phyloP scores from a whole-genome alignment of 805 yeast genomes.

The Barnettozyma sucrosica region DNA sequence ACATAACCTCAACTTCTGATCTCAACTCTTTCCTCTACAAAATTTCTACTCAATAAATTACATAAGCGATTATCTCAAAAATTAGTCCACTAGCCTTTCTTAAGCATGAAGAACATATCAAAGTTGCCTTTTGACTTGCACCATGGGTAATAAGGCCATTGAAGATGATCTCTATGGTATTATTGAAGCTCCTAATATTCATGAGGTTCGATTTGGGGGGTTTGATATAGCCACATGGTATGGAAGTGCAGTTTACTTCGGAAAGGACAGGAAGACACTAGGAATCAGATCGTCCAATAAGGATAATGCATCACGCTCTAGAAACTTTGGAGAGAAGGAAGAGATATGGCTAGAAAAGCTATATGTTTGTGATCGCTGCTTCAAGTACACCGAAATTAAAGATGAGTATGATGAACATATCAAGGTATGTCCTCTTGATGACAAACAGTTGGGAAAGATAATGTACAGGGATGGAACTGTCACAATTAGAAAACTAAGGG shows the following conservation, averaged over 20 bases:
- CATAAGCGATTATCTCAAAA: neutral
- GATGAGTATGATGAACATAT: slow-evolving; percentile 46
- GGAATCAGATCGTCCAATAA: slow-evolving; percentile 35
- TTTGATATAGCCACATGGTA: slow-evolving; percentile 78
- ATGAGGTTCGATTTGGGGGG: slow-evolving; percentile 60
- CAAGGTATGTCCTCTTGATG: slow-evolving; percentile 37
- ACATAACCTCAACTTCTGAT: no score
- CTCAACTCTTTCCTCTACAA: no score
- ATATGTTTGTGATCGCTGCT: slow-evolving; percentile 75
- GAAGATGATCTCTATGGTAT: slow-evolving; percentile 54
- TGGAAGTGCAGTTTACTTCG: slow-evolving; percentile 76
- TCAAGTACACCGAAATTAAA: slow-evolving; percentile 60
- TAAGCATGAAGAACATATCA: neutral
- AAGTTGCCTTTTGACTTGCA: neutral
- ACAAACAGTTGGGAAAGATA: slow-evolving; percentile 54
- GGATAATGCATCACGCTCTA: slow-evolving; percentile 13
- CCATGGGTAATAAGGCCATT: slow-evolving; percentile 6
- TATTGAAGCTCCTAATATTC: slow-evolving; percentile 56
- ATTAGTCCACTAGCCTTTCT: neutral
- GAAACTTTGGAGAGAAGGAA: slow-evolving; percentile 13
- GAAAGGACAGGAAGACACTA: slow-evolving; percentile 37
- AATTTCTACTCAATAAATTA: no score
- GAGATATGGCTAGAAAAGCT: slow-evolving; percentile 53
- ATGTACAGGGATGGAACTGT: slow-evolving; percentile 54
- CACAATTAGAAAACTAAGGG: slow-evolving; percentile 65